These are phyloP conservation scores for Dactylellina parvicollis DNA, from an alignment of 2,329 filamentous ascomycete species.

Conservation along the genomic window DNA sequence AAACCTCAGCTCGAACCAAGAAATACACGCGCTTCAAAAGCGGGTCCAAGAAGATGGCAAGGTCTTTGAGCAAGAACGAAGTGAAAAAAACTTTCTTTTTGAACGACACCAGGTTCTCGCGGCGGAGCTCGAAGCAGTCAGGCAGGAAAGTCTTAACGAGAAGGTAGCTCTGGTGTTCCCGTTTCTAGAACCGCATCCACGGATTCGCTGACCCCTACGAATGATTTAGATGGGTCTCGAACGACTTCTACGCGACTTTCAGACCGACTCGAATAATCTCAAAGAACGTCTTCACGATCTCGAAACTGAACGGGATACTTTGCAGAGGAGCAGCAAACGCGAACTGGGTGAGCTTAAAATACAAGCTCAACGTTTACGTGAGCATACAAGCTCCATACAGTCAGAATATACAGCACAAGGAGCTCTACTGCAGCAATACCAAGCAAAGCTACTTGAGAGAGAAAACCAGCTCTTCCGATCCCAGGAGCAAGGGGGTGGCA, in stretches of 20 bases:
- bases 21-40: conserved; percentile 79
- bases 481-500: conserved; percentile 59
- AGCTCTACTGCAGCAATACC: conserved; percentile 7
- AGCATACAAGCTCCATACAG: conserved; percentile 17
- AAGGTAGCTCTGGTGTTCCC: conserved; percentile 8
- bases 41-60: conserved; percentile 86
- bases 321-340: conserved; percentile 18
- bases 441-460: conserved; percentile 24
- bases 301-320: conserved; percentile 10
- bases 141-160: conserved; percentile 30
- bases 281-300: conserved; percentile 39
- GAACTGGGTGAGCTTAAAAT: conserved; percentile 37
- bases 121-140: conserved; percentile 31
- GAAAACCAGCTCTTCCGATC: conserved; percentile 33
- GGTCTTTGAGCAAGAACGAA: conserved; percentile 61
- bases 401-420: conserved; percentile 13
- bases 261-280: conserved; percentile 17
- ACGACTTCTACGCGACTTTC: conserved; percentile 22
- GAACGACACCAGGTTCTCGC: conserved; percentile 36
- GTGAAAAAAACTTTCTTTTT: conserved; percentile 53
- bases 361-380: conserved; percentile 8
- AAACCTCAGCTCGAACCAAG: conserved; percentile 80
- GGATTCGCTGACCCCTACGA: background rate
- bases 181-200: background rate
- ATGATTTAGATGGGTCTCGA: conserved; percentile 20